Evolutionary conservation across 768 basidiomycete genomes (phyloP).

Genomic region (Suillus brevipes): DNA sequence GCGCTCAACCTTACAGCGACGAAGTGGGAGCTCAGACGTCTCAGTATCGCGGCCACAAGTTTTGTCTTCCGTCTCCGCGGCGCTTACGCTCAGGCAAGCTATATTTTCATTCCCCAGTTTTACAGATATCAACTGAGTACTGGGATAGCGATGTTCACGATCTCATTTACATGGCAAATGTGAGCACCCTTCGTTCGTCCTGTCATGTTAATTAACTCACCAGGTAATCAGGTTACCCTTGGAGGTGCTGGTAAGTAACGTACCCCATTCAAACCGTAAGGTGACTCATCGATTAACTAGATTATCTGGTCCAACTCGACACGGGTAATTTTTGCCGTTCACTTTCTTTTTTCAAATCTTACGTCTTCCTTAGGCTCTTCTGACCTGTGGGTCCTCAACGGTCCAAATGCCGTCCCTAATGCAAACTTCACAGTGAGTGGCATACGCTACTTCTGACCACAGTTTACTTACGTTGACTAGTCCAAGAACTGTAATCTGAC

Average conservation of each 20-base stretch:
- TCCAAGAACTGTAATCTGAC: conserved; percentile 57
- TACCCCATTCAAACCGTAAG: conserved; percentile 1
- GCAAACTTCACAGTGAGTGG: conserved; percentile 48
- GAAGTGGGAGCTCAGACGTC: conserved; percentile 33
- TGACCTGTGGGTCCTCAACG: conserved; percentile 71
- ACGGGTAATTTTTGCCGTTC: conserved; percentile 50
- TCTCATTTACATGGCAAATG: conserved; percentile 77
- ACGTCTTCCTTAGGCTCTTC: conserved; percentile 29
- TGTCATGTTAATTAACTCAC: background rate
- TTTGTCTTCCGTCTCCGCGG: conserved; percentile 22
- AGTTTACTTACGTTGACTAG: conserved; percentile 30
- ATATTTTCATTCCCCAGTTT: background rate
- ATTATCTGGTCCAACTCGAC: conserved; percentile 75
- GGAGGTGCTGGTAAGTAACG: conserved; percentile 55
- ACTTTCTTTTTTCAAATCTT: no score
- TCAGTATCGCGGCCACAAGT: conserved; percentile 20
- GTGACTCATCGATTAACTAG: conserved; percentile 36
- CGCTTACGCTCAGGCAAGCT: conserved; percentile 26
- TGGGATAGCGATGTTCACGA: conserved; percentile 65
- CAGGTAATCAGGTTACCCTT: conserved; percentile 55
- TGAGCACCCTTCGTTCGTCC: conserved; percentile 36
- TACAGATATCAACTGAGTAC: conserved; percentile 16
- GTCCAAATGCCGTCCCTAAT: conserved; percentile 48
- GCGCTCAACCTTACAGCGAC: conserved; percentile 35
- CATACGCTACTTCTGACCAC: background rate